Conservation (phyloP, 2,329 filamentous ascomycete genomes). For the Penicillium decumbens region DNA sequence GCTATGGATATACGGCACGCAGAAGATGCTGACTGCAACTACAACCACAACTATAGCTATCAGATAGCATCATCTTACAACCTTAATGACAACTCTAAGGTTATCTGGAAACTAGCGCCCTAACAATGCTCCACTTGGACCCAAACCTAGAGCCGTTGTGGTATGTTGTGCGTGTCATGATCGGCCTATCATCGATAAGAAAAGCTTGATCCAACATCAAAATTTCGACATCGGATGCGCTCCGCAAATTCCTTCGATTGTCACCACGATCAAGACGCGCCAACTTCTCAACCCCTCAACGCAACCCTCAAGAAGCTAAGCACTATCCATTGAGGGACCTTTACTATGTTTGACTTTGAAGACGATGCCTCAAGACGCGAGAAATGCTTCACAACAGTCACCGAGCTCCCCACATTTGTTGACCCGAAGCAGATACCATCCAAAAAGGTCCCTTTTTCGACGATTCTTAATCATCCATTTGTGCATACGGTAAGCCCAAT, state of each 20-base stretch:
- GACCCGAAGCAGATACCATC: conserved; percentile 65
- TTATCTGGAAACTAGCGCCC: not conserved
- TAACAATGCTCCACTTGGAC: not conserved
- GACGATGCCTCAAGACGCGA: conserved; percentile 37
- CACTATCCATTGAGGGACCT: not conserved
- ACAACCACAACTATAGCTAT: not conserved
- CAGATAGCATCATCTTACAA: not conserved
- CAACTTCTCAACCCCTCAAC: not conserved
- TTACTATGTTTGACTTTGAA: conserved; percentile 43
- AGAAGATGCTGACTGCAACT: not conserved
- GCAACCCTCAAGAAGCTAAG: not conserved
- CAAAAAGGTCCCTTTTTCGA: conserved; percentile 72
- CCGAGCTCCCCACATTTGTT: conserved; percentile 61
- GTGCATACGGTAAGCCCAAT: conserved; percentile 57
- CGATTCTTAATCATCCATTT: conserved; percentile 61
- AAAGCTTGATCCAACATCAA: conserved; percentile 17
- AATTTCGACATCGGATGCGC: conserved; percentile 4
- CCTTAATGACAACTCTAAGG: not conserved
- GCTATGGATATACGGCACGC: not conserved
- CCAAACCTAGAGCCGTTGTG: not conserved
- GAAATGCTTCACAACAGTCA: conserved; percentile 72
- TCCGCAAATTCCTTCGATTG: conserved; percentile 3
- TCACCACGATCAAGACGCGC: not conserved
- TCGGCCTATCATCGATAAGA: conserved; percentile 16
- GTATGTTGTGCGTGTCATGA: conserved; percentile 9